A percentile compares a stretch with the other conserved stretches of the same genome.
These are phyloP conservation scores for Monilinia fructicola DNA, from an alignment of 2,329 filamentous ascomycete species.

Conservation along the genomic window DNA sequence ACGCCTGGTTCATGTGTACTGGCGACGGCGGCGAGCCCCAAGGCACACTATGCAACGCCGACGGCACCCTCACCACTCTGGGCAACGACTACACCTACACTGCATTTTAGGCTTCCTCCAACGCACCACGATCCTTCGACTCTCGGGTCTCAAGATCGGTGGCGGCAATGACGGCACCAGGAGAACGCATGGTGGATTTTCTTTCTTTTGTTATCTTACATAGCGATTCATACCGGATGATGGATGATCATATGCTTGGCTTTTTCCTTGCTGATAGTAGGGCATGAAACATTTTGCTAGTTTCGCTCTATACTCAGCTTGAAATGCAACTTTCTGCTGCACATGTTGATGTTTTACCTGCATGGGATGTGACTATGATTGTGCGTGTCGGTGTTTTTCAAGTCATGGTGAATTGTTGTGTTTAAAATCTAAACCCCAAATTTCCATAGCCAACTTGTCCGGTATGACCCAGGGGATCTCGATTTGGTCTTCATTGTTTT, in stretches of 20 bases:
- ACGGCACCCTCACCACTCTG: not conserved
- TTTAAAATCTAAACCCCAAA: too few species aligned
- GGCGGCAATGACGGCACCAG: not conserved
- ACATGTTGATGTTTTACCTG: too few species aligned
- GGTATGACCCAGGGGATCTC: too few species aligned
- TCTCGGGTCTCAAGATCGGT: not conserved
- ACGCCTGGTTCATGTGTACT: conserved; percentile 23
- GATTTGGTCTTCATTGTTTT: too few species aligned
- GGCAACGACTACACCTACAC: conserved; percentile 6
- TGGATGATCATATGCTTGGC: not conserved
- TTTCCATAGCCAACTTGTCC: too few species aligned
- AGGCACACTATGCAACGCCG: conserved; percentile 6
- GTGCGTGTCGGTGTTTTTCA: rapidly evolving
- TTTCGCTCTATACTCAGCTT: not conserved
- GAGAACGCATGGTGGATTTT: not conserved
- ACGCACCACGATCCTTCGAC: not conserved
- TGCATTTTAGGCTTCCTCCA: not conserved
- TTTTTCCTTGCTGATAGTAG: not conserved
- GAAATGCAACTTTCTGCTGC: not conserved
- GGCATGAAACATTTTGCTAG: not conserved
- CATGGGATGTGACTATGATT: too few species aligned
- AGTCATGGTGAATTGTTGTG: too few species aligned
- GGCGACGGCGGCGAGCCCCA: not conserved
- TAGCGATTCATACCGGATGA: not conserved
- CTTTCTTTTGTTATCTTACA: not conserved